A percentile compares a stretch with the other conserved stretches of the same genome.
Evolutionary conservation across 495 filamentous ascomycete species (phyloP).

Genomic region (Lophium mytilinum): DNA sequence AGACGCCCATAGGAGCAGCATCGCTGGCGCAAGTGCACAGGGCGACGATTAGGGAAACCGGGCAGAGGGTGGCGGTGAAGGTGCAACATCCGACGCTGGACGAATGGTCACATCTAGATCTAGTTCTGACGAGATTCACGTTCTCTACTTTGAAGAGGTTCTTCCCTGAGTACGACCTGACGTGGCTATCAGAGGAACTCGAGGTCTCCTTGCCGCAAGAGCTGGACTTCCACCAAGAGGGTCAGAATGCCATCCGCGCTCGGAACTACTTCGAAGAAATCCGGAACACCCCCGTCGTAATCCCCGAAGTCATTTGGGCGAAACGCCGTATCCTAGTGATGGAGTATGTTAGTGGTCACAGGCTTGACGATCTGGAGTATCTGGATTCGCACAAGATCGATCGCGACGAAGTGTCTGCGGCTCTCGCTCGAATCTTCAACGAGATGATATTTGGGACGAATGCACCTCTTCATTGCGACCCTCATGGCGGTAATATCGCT

Average conservation of each 20-base stretch:
- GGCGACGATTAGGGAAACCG: slow-evolving; percentile 75
- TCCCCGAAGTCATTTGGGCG: slow-evolving; percentile 87
- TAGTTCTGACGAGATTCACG: slow-evolving; percentile 77
- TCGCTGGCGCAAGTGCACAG: slow-evolving; percentile 92
- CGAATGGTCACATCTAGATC: slow-evolving; percentile 86
- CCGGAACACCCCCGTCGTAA: slow-evolving; percentile 66
- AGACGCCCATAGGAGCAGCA: slow-evolving; percentile 77
- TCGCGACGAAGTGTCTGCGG: slow-evolving; percentile 92
- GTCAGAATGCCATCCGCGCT: slow-evolving; percentile 69
- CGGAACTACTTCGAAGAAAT: slow-evolving; percentile 69
- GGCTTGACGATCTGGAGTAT: slow-evolving; percentile 82
- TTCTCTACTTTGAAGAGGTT: slow-evolving; percentile 84
- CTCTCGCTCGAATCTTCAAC: slow-evolving; percentile 90
- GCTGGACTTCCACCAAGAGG: slow-evolving; percentile 82
- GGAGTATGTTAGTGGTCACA: slow-evolving; percentile 81
- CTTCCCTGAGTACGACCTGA: slow-evolving; percentile 95
- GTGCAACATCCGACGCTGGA: slow-evolving; percentile 87
- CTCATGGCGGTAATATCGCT: slow-evolving; percentile 94
- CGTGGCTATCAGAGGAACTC: slow-evolving; percentile 93
- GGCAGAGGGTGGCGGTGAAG: slow-evolving; percentile 93
- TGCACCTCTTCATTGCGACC: slow-evolving; percentile 92
- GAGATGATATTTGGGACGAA: slow-evolving; percentile 96
- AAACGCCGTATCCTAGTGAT: slow-evolving; percentile 87
- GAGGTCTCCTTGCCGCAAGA: slow-evolving; percentile 84
- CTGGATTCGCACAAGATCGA: slow-evolving; percentile 81